Base-by-base conservation (phyloP, 2,329 filamentous ascomycete species). In the Seiridium cupressi region DNA sequence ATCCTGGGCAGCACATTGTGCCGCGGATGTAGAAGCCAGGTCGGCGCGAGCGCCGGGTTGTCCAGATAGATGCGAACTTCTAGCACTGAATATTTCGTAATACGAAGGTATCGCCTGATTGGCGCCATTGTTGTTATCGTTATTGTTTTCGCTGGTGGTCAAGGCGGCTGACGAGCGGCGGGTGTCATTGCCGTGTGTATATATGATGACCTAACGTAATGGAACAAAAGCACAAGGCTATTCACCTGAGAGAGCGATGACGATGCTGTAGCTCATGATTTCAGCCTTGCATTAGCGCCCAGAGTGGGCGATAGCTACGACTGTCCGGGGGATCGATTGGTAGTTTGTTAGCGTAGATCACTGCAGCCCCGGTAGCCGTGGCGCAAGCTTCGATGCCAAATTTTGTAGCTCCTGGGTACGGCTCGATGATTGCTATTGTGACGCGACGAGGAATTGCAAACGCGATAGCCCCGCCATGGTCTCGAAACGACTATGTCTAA, bases 61-160 rank as follows among this genome's bases (percentile, higher is more conserved):
- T 98, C 94, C 51, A 97, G 87, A 75, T 98, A 98, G 66, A 99
- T 95, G 65, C 93, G 93, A 65, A 92, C 93, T 82, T 99, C 95
- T n/a, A 99, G 84, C 38, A 97, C 93, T 4, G 94, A 97, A 74
- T 92, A 91, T 72, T 94, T 93, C 59, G 91, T 94, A 68, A 98
- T 96, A 57, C 94, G 87, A 59, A 98, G 83, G 73, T 98, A 97
- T 68, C 93, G 87, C 61, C 93, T 88, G 53, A 97, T 86, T 9
- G 93, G 93, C 10, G 93, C 90, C 93, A 97, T 97, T 48, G 32
- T 13, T 42, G 38, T 26, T 26, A 42, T 42, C 13, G 7, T 7
- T 42, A 7, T 42, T 13, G 38, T 7, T 42, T 13, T 7, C 38
- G 7, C 7, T 42, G 38, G 38, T 48, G 26, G 46, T 48, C 11